Evolutionary conservation across 139 green algal genomes (phyloP), one percentile per base, ranked within the genome.

Genomic region (Chlorella ohadii): DNA sequence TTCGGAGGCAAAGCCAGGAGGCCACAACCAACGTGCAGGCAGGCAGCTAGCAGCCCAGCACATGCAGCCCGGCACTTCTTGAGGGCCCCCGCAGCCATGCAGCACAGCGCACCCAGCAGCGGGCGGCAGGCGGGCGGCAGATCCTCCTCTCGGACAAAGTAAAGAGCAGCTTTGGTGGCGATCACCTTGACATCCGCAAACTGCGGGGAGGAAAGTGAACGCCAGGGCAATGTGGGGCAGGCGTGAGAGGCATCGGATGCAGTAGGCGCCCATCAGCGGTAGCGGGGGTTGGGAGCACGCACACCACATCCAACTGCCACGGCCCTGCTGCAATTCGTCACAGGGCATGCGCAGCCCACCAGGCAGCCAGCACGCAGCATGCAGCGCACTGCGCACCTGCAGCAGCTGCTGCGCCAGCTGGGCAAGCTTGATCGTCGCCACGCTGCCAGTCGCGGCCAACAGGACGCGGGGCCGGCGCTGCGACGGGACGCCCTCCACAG

Each of bases 371-470:
- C 33, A 9, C n/a, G 13, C 39, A 36, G 39, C 39, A 38, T 23
- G 25, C 41, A 25, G 1, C 13, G 33, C 34, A 44, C 16, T 23
- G 72, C 47, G 44, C 55, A 93, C 86, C 4, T 74, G 23, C 20
- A 85, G 44, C n/a, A 95, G 84, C 36, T 85, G 63, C 65, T 61
- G 39, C 22, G 74, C 88, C 11, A 96, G 81, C 33, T 90, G 74
- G 4, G 84, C 70, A 12, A 90, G 66, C 75, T 97, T 97, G 83
- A 97, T 95, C 25, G 91, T 83, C 0, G 94, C 94, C 15, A 97
- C 94, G 75, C 92, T 96, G 68, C 94, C 94, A 65, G 86, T 95
- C 47, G 89, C 85, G 1, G 76, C 91, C 28, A 97, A 55, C 79
- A 97, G 82, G 13, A 97, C 78, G 16, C 71, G 71, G 22, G 89